Evolutionary conservation across 495 filamentous ascomycete genomes (phyloP).

Genomic region (Hypoxylon intermedium): DNA sequence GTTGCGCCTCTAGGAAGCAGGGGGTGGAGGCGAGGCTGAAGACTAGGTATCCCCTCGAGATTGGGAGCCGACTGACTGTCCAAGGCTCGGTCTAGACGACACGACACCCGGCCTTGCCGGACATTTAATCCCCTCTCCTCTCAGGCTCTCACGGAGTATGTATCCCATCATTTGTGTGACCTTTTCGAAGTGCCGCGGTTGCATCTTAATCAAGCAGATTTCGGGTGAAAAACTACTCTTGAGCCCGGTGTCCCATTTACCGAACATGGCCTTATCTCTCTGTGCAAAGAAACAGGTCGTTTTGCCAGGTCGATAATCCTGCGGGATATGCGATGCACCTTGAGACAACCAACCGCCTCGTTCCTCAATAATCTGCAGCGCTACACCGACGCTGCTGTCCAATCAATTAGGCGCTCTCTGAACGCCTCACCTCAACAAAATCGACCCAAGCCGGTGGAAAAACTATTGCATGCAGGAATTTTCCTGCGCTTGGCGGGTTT

Average conservation of each 20-base stretch:
- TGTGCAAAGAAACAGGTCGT: not conserved
- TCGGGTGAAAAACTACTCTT: constrained; percentile 8
- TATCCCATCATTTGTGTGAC: too few relatives aligned
- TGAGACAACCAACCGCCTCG: constrained; percentile 10
- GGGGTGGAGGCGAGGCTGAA: constrained; percentile 18
- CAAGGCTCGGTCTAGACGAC: too few relatives aligned
- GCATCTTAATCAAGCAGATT: constrained; percentile 13
- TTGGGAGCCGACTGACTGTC: constrained; percentile 1
- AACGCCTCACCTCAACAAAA: constrained; percentile 35
- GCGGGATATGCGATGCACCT: constrained; percentile 19
- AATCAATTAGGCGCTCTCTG: constrained; percentile 21
- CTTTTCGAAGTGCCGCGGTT: not conserved
- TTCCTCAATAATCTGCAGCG: constrained; percentile 23
- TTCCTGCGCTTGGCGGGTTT: constrained; percentile 10
- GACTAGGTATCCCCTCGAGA: not conserved
- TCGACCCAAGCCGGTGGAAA: constrained; percentile 15
- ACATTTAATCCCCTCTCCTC: too few relatives aligned
- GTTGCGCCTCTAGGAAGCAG: not conserved
- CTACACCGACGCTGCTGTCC: constrained; percentile 28
- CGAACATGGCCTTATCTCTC: not conserved
- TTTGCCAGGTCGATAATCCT: constrained; percentile 6
- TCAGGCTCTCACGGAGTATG: too few relatives aligned
- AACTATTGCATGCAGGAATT: constrained; percentile 2
- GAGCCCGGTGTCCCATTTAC: constrained; percentile 6
- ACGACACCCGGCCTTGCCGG: too few relatives aligned